These are phyloP conservation scores for Rhynchosporium agropyri DNA, from an alignment of 2,329 filamentous ascomycete genomes.

Conservation along the genomic window DNA sequence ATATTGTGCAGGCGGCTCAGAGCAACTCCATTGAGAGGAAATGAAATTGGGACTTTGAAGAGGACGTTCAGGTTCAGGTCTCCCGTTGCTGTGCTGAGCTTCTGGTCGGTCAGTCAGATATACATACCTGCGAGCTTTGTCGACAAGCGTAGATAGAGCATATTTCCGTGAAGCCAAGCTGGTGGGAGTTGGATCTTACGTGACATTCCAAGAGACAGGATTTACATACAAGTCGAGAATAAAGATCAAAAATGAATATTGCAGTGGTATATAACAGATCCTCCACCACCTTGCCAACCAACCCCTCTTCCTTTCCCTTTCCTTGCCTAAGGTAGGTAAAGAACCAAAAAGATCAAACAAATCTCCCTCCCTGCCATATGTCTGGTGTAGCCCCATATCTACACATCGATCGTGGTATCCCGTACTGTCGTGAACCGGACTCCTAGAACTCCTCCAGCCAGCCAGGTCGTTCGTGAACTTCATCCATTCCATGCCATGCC, in stretches of 20 bases:
- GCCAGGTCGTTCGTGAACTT: conserved; percentile 6
- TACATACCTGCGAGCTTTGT: too few species aligned
- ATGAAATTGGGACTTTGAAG: too few species aligned
- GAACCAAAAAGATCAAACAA: background rate
- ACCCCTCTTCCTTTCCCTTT: background rate
- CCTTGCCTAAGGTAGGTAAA: background rate
- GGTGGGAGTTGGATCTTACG: background rate
- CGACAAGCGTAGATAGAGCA: too few species aligned
- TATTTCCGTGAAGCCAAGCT: too few species aligned
- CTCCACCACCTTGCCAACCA: background rate
- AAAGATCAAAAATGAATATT: background rate
- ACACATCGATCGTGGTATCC: conserved; percentile 1
- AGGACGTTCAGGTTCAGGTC: too few species aligned
- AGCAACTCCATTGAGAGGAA: too few species aligned
- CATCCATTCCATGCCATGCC: background rate
- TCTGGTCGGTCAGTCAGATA: too few species aligned
- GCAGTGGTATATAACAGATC: conserved; percentile 21
- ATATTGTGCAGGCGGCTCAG: background rate
- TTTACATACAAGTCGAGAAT: background rate
- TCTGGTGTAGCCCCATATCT: background rate
- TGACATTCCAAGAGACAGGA: background rate
- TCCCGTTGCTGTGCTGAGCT: too few species aligned
- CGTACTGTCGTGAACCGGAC: background rate
- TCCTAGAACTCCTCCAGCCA: conserved; percentile 20
- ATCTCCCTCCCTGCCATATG: conserved; percentile 1